Evolutionary conservation across 495 filamentous ascomycete genomes (phyloP).

Genomic region (Gamarada debralockiae): DNA sequence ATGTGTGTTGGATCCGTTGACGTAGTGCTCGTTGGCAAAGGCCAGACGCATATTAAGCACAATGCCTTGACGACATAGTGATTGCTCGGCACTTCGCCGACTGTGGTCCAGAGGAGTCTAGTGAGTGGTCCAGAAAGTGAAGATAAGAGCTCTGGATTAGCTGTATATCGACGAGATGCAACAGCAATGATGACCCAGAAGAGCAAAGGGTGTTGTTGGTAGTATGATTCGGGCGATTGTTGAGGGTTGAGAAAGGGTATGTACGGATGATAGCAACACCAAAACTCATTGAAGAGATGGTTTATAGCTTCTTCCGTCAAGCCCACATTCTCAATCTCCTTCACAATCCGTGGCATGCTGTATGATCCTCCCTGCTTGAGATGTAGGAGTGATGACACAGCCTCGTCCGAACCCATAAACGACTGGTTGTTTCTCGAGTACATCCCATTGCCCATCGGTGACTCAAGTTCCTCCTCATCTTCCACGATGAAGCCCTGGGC

Average conservation of each 20-base stretch:
- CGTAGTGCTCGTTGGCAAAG: conserved; percentile 81
- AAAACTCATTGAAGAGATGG: conserved; percentile 79
- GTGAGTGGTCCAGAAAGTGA: conserved; percentile 69
- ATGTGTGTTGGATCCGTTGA: conserved; percentile 88
- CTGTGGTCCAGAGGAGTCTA: conserved; percentile 73
- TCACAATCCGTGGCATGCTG: conserved; percentile 41
- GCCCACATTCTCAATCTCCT: conserved; percentile 68
- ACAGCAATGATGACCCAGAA: conserved; percentile 88
- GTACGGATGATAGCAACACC: conserved; percentile 78
- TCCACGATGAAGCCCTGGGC: conserved; percentile 45
- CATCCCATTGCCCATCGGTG: conserved; percentile 52
- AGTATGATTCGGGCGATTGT: conserved; percentile 71
- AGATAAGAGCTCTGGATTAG: conserved; percentile 62
- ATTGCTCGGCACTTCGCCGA: conserved; percentile 78
- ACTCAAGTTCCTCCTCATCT: conserved; percentile 51
- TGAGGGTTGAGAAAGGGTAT: conserved; percentile 73
- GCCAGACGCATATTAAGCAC: conserved; percentile 87
- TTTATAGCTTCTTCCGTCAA: conserved; percentile 67
- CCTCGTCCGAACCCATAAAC: conserved; percentile 81
- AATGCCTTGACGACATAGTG: conserved; percentile 91
- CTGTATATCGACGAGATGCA: conserved; percentile 68
- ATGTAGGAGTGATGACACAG: conserved; percentile 77
- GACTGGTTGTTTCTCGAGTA: conserved; percentile 53
- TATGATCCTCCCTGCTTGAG: conserved; percentile 57
- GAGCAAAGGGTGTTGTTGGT: conserved; percentile 66